Percentiles rank a stretch among this genome's conserved stretches.
These are phyloP conservation scores for Aspergillus jensenii DNA, from an alignment of 2,329 filamentous ascomycete genomes.

Conservation along the genomic window DNA sequence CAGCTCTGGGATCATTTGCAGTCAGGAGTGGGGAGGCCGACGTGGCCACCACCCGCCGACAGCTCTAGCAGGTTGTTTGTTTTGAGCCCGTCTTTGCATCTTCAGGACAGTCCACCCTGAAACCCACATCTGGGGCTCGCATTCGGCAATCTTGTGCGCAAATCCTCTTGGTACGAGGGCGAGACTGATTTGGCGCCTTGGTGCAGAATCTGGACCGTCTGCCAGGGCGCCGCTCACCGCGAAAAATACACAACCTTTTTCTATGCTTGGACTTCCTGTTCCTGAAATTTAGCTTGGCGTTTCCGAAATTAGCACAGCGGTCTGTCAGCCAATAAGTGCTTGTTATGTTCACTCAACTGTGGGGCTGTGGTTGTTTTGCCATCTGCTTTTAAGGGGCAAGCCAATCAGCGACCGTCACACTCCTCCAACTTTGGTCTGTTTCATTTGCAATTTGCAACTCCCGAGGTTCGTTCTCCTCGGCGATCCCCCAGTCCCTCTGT, in stretches of 20 bases:
- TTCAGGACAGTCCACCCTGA: not conserved
- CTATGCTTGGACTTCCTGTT: not conserved
- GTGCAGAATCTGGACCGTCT: not conserved
- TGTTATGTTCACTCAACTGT: not conserved
- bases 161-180: not conserved
- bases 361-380: not conserved
- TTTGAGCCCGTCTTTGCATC: constrained; percentile 2
- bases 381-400: not conserved
- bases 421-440: not conserved
- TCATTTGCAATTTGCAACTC: not conserved
- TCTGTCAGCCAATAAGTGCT: not conserved
- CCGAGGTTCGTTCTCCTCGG: not conserved
- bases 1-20: constrained; percentile 1
- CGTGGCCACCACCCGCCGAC: constrained; percentile 3
- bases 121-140: not conserved
- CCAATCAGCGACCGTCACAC: not conserved
- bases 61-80: not conserved
- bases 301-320: constrained; percentile 1
- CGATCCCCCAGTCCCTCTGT: not conserved
- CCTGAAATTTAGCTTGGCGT: constrained; percentile 5
- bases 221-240: not conserved
- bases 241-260: not conserved
- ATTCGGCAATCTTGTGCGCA: not conserved
- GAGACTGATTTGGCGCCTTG: not conserved
- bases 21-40: constrained; percentile 5